Percentiles rank a stretch among this genome's conserved stretches.
These are phyloP conservation scores for Macrophomina phaseolina DNA, from an alignment of 2,329 filamentous ascomycete genomes.

Conservation along the genomic window DNA sequence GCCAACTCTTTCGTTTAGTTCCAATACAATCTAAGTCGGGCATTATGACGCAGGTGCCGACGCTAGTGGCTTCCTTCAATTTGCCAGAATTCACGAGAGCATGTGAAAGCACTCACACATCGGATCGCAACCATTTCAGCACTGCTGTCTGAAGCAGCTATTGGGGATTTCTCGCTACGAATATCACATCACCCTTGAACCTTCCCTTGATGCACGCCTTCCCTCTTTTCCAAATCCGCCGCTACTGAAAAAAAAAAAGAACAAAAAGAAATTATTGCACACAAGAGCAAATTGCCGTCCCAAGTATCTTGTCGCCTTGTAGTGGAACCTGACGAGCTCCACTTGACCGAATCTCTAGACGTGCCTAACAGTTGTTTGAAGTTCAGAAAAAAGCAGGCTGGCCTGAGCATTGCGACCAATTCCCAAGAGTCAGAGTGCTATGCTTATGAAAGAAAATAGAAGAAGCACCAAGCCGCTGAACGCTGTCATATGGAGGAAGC, in stretches of 20 bases:
- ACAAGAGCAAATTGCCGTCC: constrained; percentile 21
- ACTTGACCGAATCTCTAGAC: background rate
- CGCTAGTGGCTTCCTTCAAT: background rate
- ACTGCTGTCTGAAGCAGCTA: constrained; percentile 9
- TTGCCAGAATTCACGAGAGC: background rate
- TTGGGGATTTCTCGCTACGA: constrained; percentile 14
- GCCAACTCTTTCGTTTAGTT: background rate
- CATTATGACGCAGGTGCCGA: background rate
- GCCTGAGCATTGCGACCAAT: constrained; percentile 4
- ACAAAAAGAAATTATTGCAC: constrained; percentile 3
- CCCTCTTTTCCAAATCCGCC: constrained; percentile 19
- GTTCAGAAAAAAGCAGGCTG: background rate
- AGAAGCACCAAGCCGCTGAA: constrained; percentile 21
- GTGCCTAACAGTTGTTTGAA: background rate
- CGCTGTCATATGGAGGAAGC: constrained; percentile 19
- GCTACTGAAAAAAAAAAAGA: constrained; percentile 1
- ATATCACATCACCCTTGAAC: constrained; percentile 12
- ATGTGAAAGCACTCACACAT: background rate
- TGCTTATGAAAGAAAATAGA: constrained; percentile 9
- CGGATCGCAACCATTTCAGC: constrained; percentile 5
- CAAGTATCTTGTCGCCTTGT: constrained; percentile 8
- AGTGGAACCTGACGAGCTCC: constrained; percentile 3
- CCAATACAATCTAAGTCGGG: background rate
- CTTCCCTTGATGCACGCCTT: constrained; percentile 3
- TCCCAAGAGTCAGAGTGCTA: constrained; percentile 4